These are phyloP conservation scores for Fomes fomentarius DNA, from an alignment of 1,284 basidiomycete species.

Conservation along the genomic window DNA sequence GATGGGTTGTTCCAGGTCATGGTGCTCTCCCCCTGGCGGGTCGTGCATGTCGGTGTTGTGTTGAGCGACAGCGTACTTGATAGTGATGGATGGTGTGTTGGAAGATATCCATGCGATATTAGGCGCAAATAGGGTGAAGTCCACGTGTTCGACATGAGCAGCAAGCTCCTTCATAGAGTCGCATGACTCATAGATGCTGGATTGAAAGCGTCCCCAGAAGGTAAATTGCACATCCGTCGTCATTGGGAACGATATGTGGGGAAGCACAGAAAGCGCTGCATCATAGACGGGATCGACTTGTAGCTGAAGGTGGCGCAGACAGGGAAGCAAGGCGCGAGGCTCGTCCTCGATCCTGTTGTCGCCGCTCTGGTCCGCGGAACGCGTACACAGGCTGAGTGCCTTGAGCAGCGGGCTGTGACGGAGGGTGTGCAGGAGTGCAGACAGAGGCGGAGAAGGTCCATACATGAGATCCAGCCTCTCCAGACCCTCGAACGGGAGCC, in stretches of 20 bases:
- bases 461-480: conserved; percentile 9
- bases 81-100: background rate
- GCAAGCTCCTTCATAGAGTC: conserved; percentile 7
- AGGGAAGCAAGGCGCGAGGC: background rate
- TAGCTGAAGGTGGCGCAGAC: conserved; percentile 8
- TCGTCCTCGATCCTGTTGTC: background rate
- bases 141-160: background rate
- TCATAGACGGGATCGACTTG: background rate
- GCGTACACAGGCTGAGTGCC: conserved; percentile 1
- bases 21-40: too few relatives aligned
- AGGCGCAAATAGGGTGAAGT: background rate
- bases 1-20: background rate
- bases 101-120: background rate
- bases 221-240: conserved; percentile 5
- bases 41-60: background rate
- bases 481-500: conserved; percentile 13
- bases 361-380: background rate
- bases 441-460: background rate
- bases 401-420: conserved; percentile 8
- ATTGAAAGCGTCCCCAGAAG: conserved; percentile 1
- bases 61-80: conserved; percentile 5
- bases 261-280: conserved; percentile 8
- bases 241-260: conserved; percentile 8
- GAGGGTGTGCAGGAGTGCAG: conserved; percentile 12
- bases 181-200: conserved; percentile 4